Conservation (phyloP, 2,329 filamentous ascomycete species). For the Hawksworthiomyces lignivorus region DNA sequence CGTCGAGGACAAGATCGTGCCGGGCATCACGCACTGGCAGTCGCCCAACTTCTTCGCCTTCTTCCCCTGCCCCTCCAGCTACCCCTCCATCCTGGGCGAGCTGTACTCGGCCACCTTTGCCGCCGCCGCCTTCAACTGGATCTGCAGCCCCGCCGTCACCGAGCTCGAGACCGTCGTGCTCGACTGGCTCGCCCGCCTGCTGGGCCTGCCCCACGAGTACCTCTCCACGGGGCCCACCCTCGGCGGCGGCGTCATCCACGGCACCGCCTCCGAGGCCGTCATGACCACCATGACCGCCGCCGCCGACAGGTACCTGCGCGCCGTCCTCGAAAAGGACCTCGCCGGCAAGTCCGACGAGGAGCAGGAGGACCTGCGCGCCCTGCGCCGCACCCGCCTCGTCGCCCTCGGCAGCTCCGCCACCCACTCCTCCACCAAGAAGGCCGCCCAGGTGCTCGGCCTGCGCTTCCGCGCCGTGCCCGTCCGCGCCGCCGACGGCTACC, state of each 20-base stretch:
- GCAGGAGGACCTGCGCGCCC: slow-evolving; percentile 61
- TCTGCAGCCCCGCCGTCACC: slow-evolving; percentile 85
- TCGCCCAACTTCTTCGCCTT: slow-evolving; percentile 94
- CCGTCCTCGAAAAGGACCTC: slow-evolving; percentile 22
- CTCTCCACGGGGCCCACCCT: slow-evolving; percentile 60
- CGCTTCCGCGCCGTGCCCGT: slow-evolving; percentile 65
- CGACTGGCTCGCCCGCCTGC: slow-evolving; percentile 78
- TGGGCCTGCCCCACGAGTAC: slow-evolving; percentile 67
- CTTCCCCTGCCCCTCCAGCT: slow-evolving; percentile 77
- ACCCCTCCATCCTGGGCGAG: slow-evolving; percentile 81
- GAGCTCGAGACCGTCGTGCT: slow-evolving; percentile 89
- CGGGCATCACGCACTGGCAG: slow-evolving; percentile 89
- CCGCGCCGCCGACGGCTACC: slow-evolving; percentile 54
- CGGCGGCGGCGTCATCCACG: slow-evolving; percentile 91
- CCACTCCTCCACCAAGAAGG: slow-evolving; percentile 82
- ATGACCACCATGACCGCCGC: slow-evolving; percentile 83
- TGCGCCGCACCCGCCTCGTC: slow-evolving; percentile 64
- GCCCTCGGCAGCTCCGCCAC: slow-evolving; percentile 72
- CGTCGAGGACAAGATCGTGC: slow-evolving; percentile 78
- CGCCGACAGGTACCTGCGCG: slow-evolving; percentile 66
- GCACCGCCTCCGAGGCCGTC: slow-evolving; percentile 80
- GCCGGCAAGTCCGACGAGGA: slow-evolving; percentile 36
- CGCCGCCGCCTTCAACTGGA: slow-evolving; percentile 93
- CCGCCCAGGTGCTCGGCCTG: slow-evolving; percentile 78
- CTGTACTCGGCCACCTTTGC: slow-evolving; percentile 86